phyloP scores from a whole-genome alignment of 2,329 filamentous ascomycete species.

The Colletotrichum sp. region DNA sequence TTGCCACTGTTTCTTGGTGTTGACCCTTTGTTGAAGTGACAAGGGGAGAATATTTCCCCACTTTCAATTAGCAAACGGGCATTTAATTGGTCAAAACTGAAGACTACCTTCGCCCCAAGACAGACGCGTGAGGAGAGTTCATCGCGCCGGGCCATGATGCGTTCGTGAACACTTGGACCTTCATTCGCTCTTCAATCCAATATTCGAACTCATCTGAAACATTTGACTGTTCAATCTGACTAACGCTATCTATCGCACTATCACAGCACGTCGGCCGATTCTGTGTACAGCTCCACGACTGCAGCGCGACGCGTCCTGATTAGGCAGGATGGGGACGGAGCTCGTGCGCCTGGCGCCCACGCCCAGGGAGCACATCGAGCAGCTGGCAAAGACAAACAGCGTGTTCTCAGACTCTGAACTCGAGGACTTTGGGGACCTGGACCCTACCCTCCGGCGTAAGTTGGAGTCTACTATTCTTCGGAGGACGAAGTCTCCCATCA shows the following conservation, averaged over 20 bases:
- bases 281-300: neutral
- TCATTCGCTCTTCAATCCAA: neutral
- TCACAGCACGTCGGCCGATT: neutral
- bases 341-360: neutral
- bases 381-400: neutral
- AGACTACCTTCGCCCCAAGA: accelerated
- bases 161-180: neutral
- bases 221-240: neutral
- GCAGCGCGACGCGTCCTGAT: neutral
- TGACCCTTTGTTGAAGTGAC: neutral
- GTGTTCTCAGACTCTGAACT: neutral
- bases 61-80: neutral
- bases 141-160: neutral
- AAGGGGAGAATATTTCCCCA: neutral
- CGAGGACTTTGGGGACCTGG: neutral
- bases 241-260: neutral
- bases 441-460: neutral
- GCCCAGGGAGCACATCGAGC: neutral
- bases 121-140: neutral
- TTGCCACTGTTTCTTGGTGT: neutral
- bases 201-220: neutral
- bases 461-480: neutral
- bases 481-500: neutral
- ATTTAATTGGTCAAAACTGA: neutral
- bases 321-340: neutral